These are phyloP conservation scores for Colletotrichum endophyticum DNA, from an alignment of 2,329 filamentous ascomycete species.

Conservation along the genomic window DNA sequence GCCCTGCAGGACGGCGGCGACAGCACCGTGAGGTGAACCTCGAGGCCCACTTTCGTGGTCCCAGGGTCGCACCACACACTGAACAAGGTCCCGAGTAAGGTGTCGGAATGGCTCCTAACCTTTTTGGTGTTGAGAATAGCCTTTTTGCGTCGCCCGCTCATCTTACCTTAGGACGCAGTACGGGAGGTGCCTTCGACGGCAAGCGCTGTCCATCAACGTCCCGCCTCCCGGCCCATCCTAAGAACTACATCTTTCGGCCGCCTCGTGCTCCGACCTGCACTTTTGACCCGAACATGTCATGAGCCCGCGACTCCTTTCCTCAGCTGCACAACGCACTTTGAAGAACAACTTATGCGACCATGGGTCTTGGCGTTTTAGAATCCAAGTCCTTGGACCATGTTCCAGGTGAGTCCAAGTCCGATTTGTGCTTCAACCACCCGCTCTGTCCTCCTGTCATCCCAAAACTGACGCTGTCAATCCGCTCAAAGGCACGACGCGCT, in stretches of 20 bases:
- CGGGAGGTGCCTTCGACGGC: not conserved
- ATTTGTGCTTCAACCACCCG: not conserved
- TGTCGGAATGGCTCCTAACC: not conserved
- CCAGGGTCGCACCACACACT: not conserved
- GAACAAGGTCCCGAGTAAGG: not conserved
- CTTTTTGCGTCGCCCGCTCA: not conserved
- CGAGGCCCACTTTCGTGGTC: not conserved
- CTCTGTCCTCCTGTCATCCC: slow-evolving; percentile 1
- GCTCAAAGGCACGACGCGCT: slow-evolving; percentile 61
- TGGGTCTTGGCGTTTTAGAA: slow-evolving; percentile 79
- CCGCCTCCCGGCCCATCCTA: not conserved
- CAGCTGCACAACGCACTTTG: not conserved
- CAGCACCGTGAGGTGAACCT: not conserved
- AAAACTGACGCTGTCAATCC: not conserved
- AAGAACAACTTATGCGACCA: slow-evolving; percentile 34
- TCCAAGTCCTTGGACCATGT: slow-evolving; percentile 70
- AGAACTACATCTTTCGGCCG: not conserved
- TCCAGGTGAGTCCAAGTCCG: slow-evolving; percentile 61
- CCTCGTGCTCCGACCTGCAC: not conserved
- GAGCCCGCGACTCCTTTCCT: not conserved
- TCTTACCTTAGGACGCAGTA: not conserved
- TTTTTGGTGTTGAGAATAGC: not conserved
- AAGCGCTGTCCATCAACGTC: not conserved
- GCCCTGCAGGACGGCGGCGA: not conserved
- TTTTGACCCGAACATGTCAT: not conserved